Conservation (phyloP, 495 filamentous ascomycete species). For the Podospora bellae-mahoneyi region DNA sequence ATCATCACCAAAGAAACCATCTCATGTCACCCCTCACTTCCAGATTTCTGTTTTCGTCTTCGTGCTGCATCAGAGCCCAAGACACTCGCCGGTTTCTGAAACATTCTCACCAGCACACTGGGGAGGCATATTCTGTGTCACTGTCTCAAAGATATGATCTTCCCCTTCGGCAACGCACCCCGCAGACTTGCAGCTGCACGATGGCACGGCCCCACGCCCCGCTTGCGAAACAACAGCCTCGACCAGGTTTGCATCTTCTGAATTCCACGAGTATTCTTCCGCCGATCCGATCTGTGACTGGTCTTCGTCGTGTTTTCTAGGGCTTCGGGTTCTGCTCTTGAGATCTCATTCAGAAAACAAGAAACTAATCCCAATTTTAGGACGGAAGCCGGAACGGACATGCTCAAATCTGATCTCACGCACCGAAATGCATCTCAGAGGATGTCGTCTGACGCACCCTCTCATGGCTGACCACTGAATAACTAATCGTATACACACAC, state of each 20-base stretch:
- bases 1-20: too few relatives aligned
- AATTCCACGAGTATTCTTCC: not conserved
- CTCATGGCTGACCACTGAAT: not conserved
- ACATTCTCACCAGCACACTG: constrained; percentile 12
- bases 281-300: not conserved
- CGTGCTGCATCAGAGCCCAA: not conserved
- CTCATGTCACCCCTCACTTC: not conserved
- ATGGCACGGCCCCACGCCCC: not conserved
- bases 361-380: not conserved
- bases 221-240: not conserved
- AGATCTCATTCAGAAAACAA: not conserved
- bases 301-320: not conserved
- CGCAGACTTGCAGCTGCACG: constrained; percentile 9
- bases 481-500: not conserved
- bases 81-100: constrained; percentile 10
- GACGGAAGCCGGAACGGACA: not conserved
- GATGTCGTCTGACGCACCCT: not conserved
- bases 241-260: not conserved
- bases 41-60: not conserved
- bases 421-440: not conserved
- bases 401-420: not conserved
- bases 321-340: not conserved
- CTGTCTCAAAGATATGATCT: constrained; percentile 21
- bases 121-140: constrained; percentile 6
- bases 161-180: constrained; percentile 13